Conservation (phyloP, 345 rosid genomes). For the Citrus inodora region DNA sequence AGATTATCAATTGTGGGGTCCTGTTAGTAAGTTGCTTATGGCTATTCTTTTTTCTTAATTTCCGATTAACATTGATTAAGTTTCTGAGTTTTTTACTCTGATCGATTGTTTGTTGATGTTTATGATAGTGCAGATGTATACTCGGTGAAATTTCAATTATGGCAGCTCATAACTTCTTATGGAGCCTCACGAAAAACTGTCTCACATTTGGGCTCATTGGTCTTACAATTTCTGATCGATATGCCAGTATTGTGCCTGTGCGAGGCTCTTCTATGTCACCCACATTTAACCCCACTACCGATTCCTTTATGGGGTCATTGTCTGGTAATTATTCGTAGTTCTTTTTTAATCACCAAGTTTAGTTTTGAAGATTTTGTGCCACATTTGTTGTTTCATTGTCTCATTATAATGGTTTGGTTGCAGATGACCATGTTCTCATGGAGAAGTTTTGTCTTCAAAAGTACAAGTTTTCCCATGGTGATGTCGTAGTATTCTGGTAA, state of each 20-base stretch:
- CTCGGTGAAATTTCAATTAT: constrained; percentile 28
- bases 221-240: constrained; percentile 64
- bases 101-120: too few species aligned
- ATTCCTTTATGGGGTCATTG: constrained; percentile 26
- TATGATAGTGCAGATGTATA: not conserved
- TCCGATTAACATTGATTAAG: too few species aligned
- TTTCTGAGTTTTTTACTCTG: too few species aligned
- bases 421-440: constrained; percentile 80
- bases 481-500: constrained; percentile 78
- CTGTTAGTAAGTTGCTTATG: too few species aligned
- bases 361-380: constrained; percentile 2
- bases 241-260: constrained; percentile 52
- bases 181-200: constrained; percentile 50
- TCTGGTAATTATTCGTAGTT: constrained; percentile 15
- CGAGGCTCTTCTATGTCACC: constrained; percentile 83
- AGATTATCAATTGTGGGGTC: too few species aligned
- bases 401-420: constrained; percentile 24
- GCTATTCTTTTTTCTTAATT: too few species aligned
- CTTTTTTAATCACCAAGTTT: not conserved
- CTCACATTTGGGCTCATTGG: constrained; percentile 59
- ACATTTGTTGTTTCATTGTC: constrained; percentile 1
- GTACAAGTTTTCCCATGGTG: constrained; percentile 78
- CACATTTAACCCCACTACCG: constrained; percentile 52
- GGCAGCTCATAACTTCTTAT: constrained; percentile 41
- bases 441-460: constrained; percentile 73